Evolutionary conservation across 1,139 yeast species (phyloP), one percentile per base, ranked within the genome.

Genomic region (Yarrowia galli): DNA sequence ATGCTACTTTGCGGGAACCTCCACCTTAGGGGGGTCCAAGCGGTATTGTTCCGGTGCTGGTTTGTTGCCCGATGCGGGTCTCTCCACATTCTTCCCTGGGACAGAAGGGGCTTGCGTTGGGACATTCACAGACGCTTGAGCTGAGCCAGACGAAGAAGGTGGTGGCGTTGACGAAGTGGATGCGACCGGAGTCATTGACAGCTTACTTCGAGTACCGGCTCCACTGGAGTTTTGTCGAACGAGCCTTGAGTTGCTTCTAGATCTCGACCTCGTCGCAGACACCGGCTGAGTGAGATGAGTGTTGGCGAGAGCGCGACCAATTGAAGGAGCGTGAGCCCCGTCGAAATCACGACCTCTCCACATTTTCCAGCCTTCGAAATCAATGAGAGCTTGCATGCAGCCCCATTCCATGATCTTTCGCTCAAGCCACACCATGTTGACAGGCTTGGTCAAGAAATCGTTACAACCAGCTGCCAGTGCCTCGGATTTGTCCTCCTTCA

Each of bases 381-480:
- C 97, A 77, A 95, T 93, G 70, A 95, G 81, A 0, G 98, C 98
- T 80, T 95, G 99, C 99, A 95, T 95, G 71, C 87, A 84, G 1
- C 84, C 84, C 98, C 98, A 93, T 79, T 95, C 99, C 4, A 95
- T 91, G 69, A 95, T 91, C 79, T 95, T 95, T 75, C 91, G 92
- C 74, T 93, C 92, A 67, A 95, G 82, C 99, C 99, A 95, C 51
- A 88, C 92, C 74, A 95, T 82, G 74, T 92, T 93, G 16, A 96
- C 99, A 0, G 99, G 99, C 72, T 95, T 95, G n/a, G 98, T 95
- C 73, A 95, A 81, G 78, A 89, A 95, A 78, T 95, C 99, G 75
- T 95, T 95, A 79, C 99, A 95, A 58, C 99, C 99, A 1, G 98
- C 98, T 58, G 96, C 90, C 70, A 95, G 82, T 0, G 99, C 99